These are phyloP conservation scores for Maudiozyma serrabonitensis DNA, from an alignment of 805 yeast genomes.

Conservation along the genomic window DNA sequence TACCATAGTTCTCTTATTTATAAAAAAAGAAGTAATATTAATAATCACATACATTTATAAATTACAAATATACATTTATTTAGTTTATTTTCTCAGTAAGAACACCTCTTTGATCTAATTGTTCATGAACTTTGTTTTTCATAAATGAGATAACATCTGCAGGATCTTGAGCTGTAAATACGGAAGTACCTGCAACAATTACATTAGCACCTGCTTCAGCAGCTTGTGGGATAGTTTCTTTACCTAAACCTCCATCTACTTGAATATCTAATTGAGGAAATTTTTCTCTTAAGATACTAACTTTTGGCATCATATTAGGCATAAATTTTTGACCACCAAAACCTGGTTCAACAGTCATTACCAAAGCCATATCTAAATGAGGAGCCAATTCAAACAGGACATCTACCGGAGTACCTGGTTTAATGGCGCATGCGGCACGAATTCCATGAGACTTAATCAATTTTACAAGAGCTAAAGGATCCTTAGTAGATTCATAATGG, in stretches of 20 bases:
- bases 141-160: constrained; percentile 59
- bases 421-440: constrained; percentile 89
- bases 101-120: constrained; percentile 39
- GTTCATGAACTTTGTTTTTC: constrained; percentile 49
- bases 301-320: constrained; percentile 95
- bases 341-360: constrained; percentile 99
- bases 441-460: constrained; percentile 72
- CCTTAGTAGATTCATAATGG: constrained; percentile 85
- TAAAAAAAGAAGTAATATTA: neutral
- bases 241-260: constrained; percentile 94
- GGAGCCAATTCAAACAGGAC: constrained; percentile 68
- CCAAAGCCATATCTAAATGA: constrained; percentile 82
- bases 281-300: constrained; percentile 57
- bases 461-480: constrained; percentile 65
- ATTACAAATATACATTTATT: neutral
- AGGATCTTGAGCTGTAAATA: constrained; percentile 79
- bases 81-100: constrained; percentile 5
- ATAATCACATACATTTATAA: neutral
- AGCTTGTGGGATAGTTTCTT: constrained; percentile 73
- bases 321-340: constrained; percentile 97
- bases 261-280: constrained; percentile 80
- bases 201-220: constrained; percentile 98
- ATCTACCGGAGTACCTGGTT: constrained; percentile 86
- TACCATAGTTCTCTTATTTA: neutral
- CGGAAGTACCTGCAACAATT: constrained; percentile 94